Base-by-base conservation (phyloP, 2,329 filamentous ascomycete genomes). In the Xenoacremonium recifei region DNA sequence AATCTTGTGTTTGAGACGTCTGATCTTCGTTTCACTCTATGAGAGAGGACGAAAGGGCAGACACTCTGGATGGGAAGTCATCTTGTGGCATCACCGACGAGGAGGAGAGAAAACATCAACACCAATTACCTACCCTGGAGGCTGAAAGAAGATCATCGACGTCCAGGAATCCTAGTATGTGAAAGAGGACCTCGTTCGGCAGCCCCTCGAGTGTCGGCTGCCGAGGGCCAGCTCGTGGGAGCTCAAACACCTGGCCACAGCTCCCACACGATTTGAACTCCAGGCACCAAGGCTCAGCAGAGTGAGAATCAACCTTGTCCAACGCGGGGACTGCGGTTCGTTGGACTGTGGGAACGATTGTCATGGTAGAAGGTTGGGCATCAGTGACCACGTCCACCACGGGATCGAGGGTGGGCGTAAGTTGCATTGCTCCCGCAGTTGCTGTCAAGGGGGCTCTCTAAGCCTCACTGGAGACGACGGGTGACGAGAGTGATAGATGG, bases 111-210 rank as follows among this genome's bases (percentile, higher is more conserved):
- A n/a, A n/a, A n/a, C n/a, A n/a, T n/a, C n/a, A n/a, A n/a, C n/a
- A n/a, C 32, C 38, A 45, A 31, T 32, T 31, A 70, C 71, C 62
- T 71, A 82, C 78, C 65, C 78, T 70, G 38, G 78, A 82, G 39
- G 69, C 70, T 47, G 71, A 67, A 39, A 82, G 63, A 45, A 82
- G 60, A 59, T 82, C 79, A 56, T 67, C 68, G 34, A 82, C 75
- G 47, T 82, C 79, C 41, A 82, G 63, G 50, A 73, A 78, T 39
- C 70, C 67, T 48, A 81, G 63, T 31, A 82, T 75, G 42, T 77
- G 71, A 48, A 76, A 69, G 39, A 82, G 60, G 20, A 82, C 60
- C 61, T 82, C 79, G 59, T 76, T 80, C 18, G 79, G 79, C 35
- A 82, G 62, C 31, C 62, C 59, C 39, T 70, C 66, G 62, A 67